Conservation (phyloP, 441 rosid species). For the Aleurites moluccanus region DNA sequence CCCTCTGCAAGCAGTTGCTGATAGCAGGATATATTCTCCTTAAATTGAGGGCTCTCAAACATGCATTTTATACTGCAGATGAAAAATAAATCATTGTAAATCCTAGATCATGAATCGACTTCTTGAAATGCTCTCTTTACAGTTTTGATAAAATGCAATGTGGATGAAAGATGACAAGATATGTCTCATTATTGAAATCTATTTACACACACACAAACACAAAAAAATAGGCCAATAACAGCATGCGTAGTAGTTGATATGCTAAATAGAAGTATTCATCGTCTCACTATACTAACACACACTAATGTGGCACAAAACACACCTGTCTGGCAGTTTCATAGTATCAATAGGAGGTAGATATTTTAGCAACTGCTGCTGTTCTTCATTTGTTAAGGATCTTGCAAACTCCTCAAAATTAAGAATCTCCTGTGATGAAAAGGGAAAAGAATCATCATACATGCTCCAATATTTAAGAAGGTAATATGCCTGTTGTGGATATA, state of each 20-base stretch:
- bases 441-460: constrained; percentile 9
- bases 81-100: constrained; percentile 29
- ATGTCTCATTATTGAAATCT: neutral
- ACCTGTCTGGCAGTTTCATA: constrained; percentile 60
- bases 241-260: neutral
- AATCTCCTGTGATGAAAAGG: constrained; percentile 53
- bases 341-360: constrained; percentile 67
- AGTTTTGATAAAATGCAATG: neutral
- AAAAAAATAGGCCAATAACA: neutral
- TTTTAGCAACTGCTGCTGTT: constrained; percentile 70
- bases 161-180: neutral
- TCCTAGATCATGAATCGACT: neutral
- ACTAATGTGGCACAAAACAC: constrained; percentile 18
- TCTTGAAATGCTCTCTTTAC: neutral
- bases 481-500: neutral
- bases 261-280: neutral
- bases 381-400: constrained; percentile 63
- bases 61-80: constrained; percentile 64
- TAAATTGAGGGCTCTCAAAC: constrained; percentile 81
- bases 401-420: constrained; percentile 76
- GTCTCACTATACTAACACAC: neutral
- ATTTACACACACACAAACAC: neutral
- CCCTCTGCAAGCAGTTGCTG: constrained; percentile 81
- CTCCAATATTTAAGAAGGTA: neutral
- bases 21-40: constrained; percentile 72